phyloP scores from a whole-genome alignment of 129 eudicot genomes.

The Flaveria bidentis region DNA sequence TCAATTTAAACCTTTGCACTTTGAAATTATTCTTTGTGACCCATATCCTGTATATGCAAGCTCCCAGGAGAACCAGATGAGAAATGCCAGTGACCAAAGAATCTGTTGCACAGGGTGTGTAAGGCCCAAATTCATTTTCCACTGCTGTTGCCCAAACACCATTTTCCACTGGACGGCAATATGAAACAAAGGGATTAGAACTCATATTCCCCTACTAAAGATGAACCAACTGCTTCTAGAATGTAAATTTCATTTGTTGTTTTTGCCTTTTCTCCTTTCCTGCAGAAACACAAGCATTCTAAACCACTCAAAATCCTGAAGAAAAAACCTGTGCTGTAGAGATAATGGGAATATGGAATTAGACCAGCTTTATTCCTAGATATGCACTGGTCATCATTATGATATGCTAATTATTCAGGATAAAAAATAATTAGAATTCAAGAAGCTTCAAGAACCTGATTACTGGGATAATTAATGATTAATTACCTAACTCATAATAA shows the following conservation, averaged over 20 bases:
- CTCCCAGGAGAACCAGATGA: constrained; percentile 67
- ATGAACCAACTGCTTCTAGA: constrained; percentile 20
- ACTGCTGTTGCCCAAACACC: constrained; percentile 80
- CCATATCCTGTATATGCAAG: constrained; percentile 74
- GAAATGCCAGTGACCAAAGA: constrained; percentile 64
- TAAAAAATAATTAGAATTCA: neutral
- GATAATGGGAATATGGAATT: neutral
- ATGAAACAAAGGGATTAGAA: constrained; percentile 60
- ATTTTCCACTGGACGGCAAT: constrained; percentile 73
- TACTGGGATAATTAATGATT: constrained; percentile 2
- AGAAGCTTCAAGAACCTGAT: constrained; percentile 11
- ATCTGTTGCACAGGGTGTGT: constrained; percentile 87
- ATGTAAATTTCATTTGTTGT: constrained; percentile 11
- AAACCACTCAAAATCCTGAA: constrained; percentile 15
- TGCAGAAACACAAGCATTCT: constrained; percentile 9
- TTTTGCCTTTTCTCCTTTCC: constrained; percentile 9
- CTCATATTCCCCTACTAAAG: constrained; percentile 48
- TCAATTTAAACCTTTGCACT: constrained; percentile 59
- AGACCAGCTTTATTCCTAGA: neutral
- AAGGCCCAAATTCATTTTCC: constrained; percentile 82
- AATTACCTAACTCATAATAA: constrained; percentile 1
- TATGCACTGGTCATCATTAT: neutral
- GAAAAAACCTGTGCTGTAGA: neutral
- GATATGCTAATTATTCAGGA: neutral
- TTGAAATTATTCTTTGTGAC: constrained; percentile 48